Percentiles rank a stretch among this genome's conserved stretches.
These are phyloP conservation scores for Alternaria gansuensis DNA, from an alignment of 2,329 filamentous ascomycete genomes.

Conservation along the genomic window DNA sequence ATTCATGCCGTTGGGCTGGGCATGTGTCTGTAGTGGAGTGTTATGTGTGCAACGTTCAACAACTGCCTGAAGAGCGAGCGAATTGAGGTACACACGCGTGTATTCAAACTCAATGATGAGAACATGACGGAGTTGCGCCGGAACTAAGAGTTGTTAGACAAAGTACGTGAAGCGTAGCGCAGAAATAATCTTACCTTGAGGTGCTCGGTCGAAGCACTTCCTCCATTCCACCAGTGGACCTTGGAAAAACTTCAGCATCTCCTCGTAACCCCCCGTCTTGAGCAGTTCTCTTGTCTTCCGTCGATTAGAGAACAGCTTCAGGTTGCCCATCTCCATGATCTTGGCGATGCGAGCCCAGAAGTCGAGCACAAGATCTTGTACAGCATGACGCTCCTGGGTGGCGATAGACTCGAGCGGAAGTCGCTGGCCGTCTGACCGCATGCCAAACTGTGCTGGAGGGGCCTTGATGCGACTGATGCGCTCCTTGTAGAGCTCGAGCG, in stretches of 20 bases:
- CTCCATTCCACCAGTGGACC: constrained; percentile 82
- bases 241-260: constrained; percentile 80
- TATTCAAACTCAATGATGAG: constrained; percentile 96
- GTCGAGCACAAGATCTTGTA: constrained; percentile 70
- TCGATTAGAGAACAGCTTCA: constrained; percentile 85
- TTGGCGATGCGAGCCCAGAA: constrained; percentile 95
- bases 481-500: constrained; percentile 48
- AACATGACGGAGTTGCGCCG: constrained; percentile 72
- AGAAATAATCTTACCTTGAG: constrained; percentile 49
- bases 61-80: constrained; percentile 90
- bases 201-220: constrained; percentile 80
- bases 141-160: constrained; percentile 55
- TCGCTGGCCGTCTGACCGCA: constrained; percentile 49
- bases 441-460: constrained; percentile 48
- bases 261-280: constrained; percentile 82
- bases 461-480: constrained; percentile 49
- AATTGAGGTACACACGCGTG: constrained; percentile 93
- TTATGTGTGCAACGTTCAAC: constrained; percentile 90
- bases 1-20: constrained; percentile 37
- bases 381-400: constrained; percentile 49
- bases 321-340: constrained; percentile 89
- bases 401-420: constrained; percentile 50
- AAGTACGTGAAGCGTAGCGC: neutral
- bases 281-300: constrained; percentile 90
- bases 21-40: constrained; percentile 56